These are phyloP conservation scores for Didymella segeticola DNA, from an alignment of 2,329 filamentous ascomycete species.

Conservation along the genomic window DNA sequence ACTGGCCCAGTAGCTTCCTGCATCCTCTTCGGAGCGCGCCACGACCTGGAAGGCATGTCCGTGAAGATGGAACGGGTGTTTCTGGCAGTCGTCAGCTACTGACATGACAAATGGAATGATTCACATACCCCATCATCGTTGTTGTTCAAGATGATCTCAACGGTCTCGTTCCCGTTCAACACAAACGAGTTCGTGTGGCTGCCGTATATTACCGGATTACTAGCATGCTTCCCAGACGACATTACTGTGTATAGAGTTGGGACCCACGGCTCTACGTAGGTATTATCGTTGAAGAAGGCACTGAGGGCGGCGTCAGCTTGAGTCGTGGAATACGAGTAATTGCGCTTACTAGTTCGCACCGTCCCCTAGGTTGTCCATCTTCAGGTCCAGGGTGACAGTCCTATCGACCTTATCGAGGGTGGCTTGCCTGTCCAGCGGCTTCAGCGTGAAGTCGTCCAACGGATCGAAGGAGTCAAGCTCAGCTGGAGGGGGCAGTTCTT, in stretches of 20 bases:
- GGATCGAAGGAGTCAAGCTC: conserved; percentile 68
- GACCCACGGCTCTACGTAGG: conserved; percentile 75
- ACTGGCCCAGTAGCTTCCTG: conserved; percentile 55
- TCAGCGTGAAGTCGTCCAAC: conserved; percentile 74
- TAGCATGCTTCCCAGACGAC: conserved; percentile 58
- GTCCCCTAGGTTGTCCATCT: conserved; percentile 70
- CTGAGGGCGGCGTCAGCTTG: conserved; percentile 22
- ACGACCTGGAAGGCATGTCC: conserved; percentile 50
- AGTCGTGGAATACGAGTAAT: too few relatives aligned
- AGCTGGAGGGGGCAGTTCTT: conserved; percentile 56
- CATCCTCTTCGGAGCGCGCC: conserved; percentile 39
- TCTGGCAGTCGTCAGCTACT: background rate
- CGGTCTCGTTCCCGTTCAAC: conserved; percentile 67
- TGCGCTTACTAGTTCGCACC: conserved; percentile 67
- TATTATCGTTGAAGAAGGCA: conserved; percentile 71
- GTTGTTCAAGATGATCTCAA: conserved; percentile 79
- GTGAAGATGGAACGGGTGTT: conserved; percentile 75
- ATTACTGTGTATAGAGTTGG: conserved; percentile 79
- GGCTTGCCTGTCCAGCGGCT: conserved; percentile 69
- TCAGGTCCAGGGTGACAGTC: conserved; percentile 63
- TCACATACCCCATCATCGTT: conserved; percentile 62
- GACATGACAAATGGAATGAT: conserved; percentile 57
- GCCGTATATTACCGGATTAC: conserved; percentile 54
- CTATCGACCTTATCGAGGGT: conserved; percentile 68
- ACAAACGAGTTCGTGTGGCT: conserved; percentile 64